Evolutionary conservation across 495 filamentous ascomycete genomes (phyloP), one percentile per base, ranked within the genome.

Genomic region (Hyaloscypha variabilis): DNA sequence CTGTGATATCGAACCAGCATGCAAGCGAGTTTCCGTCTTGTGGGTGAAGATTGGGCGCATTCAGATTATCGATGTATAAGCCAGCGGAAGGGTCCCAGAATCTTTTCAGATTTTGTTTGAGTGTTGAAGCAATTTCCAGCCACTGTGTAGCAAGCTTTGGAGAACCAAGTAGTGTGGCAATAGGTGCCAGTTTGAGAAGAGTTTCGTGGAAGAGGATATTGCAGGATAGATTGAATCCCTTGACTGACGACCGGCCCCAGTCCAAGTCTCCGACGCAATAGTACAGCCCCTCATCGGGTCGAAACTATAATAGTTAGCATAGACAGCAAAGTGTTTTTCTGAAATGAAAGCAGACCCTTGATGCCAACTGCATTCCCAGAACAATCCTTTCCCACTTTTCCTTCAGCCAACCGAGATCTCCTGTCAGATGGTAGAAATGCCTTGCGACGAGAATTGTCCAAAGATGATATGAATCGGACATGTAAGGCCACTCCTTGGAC

Each of bases 21-120:
- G 82, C 80, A 66, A 83, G 74, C 54, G 79, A 76, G 70, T 86
- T 86, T 28, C 80, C 83, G 59, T 84, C 82, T 72, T 86, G 82
- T 1, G 83, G 80, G 60, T 83, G 71, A 3, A 84, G 64, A 8
- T 71, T 69, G 14, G 75, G 74, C 21, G 64, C 50, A 19, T 17
- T 31, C 25, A 31, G 17, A 28, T 26, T 58, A 17, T 55, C 52
- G 8, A 25, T 55, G 52, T 34, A 34, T 34, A 34, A 55, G 28
- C 13, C n/a, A n/a, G 17, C 21, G 14, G 52, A 14, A 25, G 13
- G 13, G 21, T 14, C n/a, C 26, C 25, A 55, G 21, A 14, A 25
- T 28, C 52, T 5, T 25, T 14, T 23, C 13, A 26, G 21, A 55
- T 24, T 14, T 25, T 3, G 52, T 28, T n/a, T 14, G n/a, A 25